Base-by-base conservation (phyloP, 23 red algal genomes). In the Gracilaria domingensis region DNA sequence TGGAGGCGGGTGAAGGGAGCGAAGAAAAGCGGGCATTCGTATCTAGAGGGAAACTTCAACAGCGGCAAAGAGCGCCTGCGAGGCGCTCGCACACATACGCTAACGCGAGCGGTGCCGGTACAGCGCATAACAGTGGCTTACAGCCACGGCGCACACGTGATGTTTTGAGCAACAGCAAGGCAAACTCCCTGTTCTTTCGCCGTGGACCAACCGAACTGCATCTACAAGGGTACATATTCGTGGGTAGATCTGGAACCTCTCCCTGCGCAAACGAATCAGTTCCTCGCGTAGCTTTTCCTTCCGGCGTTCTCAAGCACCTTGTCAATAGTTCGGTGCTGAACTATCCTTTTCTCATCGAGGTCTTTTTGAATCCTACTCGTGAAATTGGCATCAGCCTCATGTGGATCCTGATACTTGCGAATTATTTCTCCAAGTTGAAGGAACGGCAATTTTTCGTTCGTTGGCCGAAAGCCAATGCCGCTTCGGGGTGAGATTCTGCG, bases 351-450 rank as follows among this genome's bases (percentile, higher is more conserved):
- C 36, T 99, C 97, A 56, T 99, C 97, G 47, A 99, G 80, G 65
- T 99, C 97, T 80, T 82, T 96, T 73, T 99, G 90, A 78, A 99
- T 96, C 65, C n/a, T n/a, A n/a, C 91, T 95, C 92, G 94, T 96
- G 12, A 99, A n/a, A n/a, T n/a, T 93, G 1, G 93, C 79, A 67
- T 99, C 97, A 16, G 97, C 97, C 66, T 99, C 88, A 26, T 83
- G 89, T 16, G 97, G 97, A 84, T 99, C 85, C 84, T 99, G 97
- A 88, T 99, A 99, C 73, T 96, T 96, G 28, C 80, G 66, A 73
- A 99, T 92, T 79, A 86, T 85, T 42, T 87, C 82, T 33, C 89
- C 60, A 0, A 99, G 54, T 21, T 13, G 42, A 11, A 84, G 90
- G 44, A 95, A 99, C 34, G 86, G 53, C 66, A 94, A 62, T n/a